Percentiles rank a stretch among this genome's conserved stretches.
phyloP scores from a whole-genome alignment of 305 asterid species.

The Ruellia speciosa region DNA sequence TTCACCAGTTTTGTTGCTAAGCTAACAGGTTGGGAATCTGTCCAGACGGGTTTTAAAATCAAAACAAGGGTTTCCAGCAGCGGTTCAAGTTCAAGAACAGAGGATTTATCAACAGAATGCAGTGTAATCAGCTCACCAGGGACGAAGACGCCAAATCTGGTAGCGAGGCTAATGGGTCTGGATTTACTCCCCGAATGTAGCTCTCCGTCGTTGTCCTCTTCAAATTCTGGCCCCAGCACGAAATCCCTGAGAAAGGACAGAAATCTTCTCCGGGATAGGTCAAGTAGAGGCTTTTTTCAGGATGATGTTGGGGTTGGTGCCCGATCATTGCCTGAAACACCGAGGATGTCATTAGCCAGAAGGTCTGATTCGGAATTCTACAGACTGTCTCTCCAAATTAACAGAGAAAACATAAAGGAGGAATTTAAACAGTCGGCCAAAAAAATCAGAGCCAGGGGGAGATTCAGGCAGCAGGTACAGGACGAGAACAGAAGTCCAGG shows the following conservation, averaged over 20 bases:
- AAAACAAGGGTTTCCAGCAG: too few relatives aligned
- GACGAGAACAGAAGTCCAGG: conserved; percentile 33
- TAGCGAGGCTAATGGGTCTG: conserved; percentile 92
- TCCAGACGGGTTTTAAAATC: conserved; percentile 53
- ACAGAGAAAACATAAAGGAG: background rate
- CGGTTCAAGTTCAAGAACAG: conserved; percentile 31
- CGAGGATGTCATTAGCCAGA: background rate
- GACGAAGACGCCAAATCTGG: conserved; percentile 66
- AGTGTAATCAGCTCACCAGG: conserved; percentile 42
- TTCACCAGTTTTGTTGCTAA: too few relatives aligned
- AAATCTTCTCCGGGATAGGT: too few relatives aligned
- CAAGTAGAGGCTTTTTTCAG: background rate
- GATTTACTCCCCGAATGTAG: conserved; percentile 61
- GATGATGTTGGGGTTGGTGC: background rate
- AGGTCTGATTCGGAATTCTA: background rate
- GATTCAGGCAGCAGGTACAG: conserved; percentile 17
- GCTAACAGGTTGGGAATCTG: conserved; percentile 3
- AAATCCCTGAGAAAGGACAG: conserved; percentile 19
- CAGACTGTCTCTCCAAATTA: background rate
- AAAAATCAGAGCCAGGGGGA: conserved; percentile 8
- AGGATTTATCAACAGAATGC: conserved; percentile 33
- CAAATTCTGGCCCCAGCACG: conserved; percentile 3
- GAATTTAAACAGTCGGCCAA: background rate
- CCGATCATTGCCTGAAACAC: background rate
- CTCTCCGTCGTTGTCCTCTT: conserved; percentile 30